Percentiles rank a stretch among this genome's conserved stretches.
phyloP scores from a whole-genome alignment of 495 filamentous ascomycete genomes.

The Aspergillus avenaceus region DNA sequence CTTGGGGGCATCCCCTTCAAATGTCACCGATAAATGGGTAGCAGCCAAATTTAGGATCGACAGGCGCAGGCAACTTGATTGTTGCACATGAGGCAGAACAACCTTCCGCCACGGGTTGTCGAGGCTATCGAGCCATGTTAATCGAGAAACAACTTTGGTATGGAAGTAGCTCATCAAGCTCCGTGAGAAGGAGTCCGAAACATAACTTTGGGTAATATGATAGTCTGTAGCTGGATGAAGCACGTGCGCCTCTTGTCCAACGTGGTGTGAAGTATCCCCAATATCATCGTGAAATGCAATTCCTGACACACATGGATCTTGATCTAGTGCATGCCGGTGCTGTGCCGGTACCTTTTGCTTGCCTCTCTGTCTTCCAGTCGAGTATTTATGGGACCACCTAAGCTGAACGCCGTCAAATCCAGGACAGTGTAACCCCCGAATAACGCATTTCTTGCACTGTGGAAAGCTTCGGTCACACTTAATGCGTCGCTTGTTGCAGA shows the following conservation, averaged over 20 bases:
- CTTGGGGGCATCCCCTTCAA: neutral
- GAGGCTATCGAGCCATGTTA: constrained; percentile 20
- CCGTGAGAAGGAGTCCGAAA: constrained; percentile 2
- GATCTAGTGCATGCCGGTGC: neutral
- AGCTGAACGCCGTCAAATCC: constrained; percentile 12
- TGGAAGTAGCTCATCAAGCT: constrained; percentile 15
- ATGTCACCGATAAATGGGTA: constrained; percentile 16
- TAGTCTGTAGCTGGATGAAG: neutral
- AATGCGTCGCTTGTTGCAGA: constrained; percentile 18
- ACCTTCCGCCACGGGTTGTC: constrained; percentile 16
- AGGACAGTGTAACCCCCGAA: constrained; percentile 12
- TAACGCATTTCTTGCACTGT: constrained; percentile 15
- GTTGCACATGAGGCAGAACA: constrained; percentile 2
- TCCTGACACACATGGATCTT: too few relatives aligned
- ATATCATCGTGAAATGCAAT: too few relatives aligned
- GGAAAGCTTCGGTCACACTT: constrained; percentile 19
- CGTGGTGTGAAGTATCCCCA: too few relatives aligned
- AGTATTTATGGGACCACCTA: constrained; percentile 15
- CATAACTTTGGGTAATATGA: constrained; percentile 1
- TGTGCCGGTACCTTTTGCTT: neutral
- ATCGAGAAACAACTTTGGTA: constrained; percentile 7
- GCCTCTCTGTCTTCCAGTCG: constrained; percentile 11
- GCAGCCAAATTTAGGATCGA: constrained; percentile 16
- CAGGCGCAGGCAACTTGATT: constrained; percentile 10
- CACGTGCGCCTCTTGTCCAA: too few relatives aligned